Base-by-base conservation (phyloP, 2,329 filamentous ascomycete species). In the Diaporthe citrichinensis region DNA sequence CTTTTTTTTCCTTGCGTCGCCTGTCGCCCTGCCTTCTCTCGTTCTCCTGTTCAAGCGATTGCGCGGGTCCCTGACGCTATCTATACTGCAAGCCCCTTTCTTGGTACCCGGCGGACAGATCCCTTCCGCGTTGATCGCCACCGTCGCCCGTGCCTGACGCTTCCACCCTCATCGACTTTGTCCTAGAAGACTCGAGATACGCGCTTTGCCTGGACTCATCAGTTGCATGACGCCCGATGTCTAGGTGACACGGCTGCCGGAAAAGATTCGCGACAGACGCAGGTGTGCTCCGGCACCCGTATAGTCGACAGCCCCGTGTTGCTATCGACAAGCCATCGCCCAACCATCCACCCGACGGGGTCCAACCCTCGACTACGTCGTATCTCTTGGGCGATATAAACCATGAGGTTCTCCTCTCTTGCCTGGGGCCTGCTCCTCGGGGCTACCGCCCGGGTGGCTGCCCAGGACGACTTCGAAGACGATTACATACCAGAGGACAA, bases 371-470 rank as follows among this genome's bases (percentile, higher is more conserved):
- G 31, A 53, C 67, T 28, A 36, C 53, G 44, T 55, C 65, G 36
- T 76, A 51, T 14, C 14, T 39, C n/a, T 34, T 59, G 58, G 73
- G 71, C 71, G n/a, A 72, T 46, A 55, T 75, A 74, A 73, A 79
- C 72, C 81, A 89, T 89, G 87, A 86, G 85, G 84, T 82, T 88
- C 78, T 82, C 82, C 73, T 83, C 84, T 71, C 79, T 87, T 72
- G 82, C 88, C 76, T 76, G 74, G 74, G 74, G 71, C 58, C 82
- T 89, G 78, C 81, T 91, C 71, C 83, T 91, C 75, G 85, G 87
- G 82, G 84, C 84, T 46, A 83, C 85, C 71, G 82, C 84, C 67
- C 79, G 87, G 62, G 86, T 85, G 69, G 78, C 79, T 28, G 55
- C 67, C 78, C 51, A 76, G 76, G 49, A 68, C 53, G 51, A 82